Evolutionary conservation across 2,329 filamentous ascomycete genomes (phyloP).

Genomic region (Cladophialophora exuberans): DNA sequence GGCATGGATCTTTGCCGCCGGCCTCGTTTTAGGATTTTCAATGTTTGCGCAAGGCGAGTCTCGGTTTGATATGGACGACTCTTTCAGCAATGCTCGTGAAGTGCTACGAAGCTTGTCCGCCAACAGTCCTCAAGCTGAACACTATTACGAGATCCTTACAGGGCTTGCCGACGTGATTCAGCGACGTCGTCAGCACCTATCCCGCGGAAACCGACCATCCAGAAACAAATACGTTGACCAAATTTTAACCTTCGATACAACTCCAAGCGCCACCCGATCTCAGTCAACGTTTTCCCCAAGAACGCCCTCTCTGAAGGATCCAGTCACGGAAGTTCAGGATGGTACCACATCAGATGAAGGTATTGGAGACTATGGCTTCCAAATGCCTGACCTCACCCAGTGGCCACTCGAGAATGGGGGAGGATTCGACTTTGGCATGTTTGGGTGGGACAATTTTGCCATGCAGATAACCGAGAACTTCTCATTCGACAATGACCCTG

Average conservation of each 20-base stretch:
- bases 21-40: conserved; percentile 60
- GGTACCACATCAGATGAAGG: neutral
- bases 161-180: conserved; percentile 51
- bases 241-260: conserved; percentile 39
- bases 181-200: conserved; percentile 44
- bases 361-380: neutral
- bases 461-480: conserved; percentile 29
- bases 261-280: conserved; percentile 3
- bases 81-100: conserved; percentile 55
- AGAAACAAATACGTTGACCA: conserved; percentile 40
- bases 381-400: conserved; percentile 10
- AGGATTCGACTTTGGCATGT: conserved; percentile 25
- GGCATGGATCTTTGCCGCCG: conserved; percentile 60
- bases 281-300: conserved; percentile 12
- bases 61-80: conserved; percentile 50
- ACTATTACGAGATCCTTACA: conserved; percentile 61
- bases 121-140: conserved; percentile 59
- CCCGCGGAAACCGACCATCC: conserved; percentile 36
- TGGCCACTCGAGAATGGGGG: conserved; percentile 19
- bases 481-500: conserved; percentile 14
- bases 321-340: neutral
- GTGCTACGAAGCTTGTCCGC: conserved; percentile 54
- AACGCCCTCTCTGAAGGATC: neutral
- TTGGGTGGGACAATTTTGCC: conserved; percentile 29
- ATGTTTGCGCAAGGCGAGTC: conserved; percentile 56